These are phyloP conservation scores for Globisporangium emineosum DNA, from an alignment of 352 stramenopile species.

Conservation along the genomic window DNA sequence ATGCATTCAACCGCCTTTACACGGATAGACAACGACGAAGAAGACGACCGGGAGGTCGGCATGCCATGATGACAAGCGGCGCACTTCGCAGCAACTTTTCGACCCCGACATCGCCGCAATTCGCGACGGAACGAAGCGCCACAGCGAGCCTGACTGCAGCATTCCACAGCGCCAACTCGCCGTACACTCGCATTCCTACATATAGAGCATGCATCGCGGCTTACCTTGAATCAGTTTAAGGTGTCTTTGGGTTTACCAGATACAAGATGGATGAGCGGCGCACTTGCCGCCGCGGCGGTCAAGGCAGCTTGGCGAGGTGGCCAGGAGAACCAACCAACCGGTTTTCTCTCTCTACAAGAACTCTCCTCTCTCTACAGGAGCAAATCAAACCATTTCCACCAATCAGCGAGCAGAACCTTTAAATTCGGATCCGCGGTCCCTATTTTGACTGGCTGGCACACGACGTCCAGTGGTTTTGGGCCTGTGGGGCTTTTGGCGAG, in stretches of 20 bases:
- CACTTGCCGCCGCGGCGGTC: background rate
- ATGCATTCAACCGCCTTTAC: background rate
- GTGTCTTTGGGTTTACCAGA: slow-evolving; percentile 85
- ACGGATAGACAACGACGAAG: background rate
- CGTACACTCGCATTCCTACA: background rate
- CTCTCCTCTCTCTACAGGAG: slow-evolving; percentile 17
- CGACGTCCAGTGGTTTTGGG: slow-evolving; percentile 34
- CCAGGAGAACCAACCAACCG: slow-evolving; percentile 39
- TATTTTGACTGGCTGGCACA: slow-evolving; percentile 3
- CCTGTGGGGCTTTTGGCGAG: background rate
- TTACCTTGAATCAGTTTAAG: slow-evolving; percentile 93
- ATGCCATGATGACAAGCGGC: background rate
- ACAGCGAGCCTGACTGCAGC: background rate
- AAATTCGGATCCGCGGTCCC: background rate
- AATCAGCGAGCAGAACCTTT: slow-evolving; percentile 21
- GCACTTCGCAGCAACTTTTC: background rate
- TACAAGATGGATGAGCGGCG: slow-evolving; percentile 73
- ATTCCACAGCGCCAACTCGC: background rate
- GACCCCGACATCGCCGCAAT: background rate
- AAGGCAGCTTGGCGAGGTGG: background rate
- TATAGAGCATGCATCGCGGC: slow-evolving; percentile 10
- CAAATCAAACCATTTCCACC: slow-evolving; percentile 23
- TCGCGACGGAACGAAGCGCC: background rate
- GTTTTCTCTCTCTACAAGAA: slow-evolving; percentile 48
- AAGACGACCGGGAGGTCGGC: background rate